Percentiles rank a stretch among this genome's conserved stretches.
These are phyloP conservation scores for Galerina marginata DNA, from an alignment of 768 basidiomycete genomes.

Conservation along the genomic window DNA sequence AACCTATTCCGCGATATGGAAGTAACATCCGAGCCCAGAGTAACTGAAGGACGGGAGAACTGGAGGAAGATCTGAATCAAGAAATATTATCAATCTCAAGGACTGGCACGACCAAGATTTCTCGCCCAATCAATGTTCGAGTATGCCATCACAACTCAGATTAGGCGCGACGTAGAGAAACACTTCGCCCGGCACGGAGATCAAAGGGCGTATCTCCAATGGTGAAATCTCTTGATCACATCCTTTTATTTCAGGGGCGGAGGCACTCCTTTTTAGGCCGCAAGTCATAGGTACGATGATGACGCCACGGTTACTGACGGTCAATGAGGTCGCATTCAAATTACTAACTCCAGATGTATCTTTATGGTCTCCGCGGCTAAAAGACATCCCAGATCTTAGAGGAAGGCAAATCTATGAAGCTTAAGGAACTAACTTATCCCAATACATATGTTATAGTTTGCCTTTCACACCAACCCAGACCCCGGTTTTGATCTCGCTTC, in stretches of 20 bases:
- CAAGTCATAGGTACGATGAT: conserved; percentile 1
- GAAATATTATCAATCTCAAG: not conserved
- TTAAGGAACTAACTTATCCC: not conserved
- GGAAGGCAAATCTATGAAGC: not conserved
- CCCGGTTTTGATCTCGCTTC: conserved; percentile 60
- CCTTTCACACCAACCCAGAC: conserved; percentile 62
- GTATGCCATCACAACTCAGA: not conserved
- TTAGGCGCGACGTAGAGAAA: not conserved
- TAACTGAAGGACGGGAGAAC: not conserved
- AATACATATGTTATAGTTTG: conserved; percentile 27
- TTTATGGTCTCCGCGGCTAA: not conserved
- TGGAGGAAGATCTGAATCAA: not conserved
- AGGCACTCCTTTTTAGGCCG: not conserved
- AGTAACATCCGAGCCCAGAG: conserved; percentile 12
- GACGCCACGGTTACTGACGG: conserved; percentile 13
- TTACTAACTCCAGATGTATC: not conserved
- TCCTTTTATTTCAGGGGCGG: not conserved
- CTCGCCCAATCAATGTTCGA: not conserved
- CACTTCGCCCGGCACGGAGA: conserved; percentile 6
- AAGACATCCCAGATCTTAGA: not conserved
- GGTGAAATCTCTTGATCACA: conserved; percentile 1
- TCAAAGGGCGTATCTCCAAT: conserved; percentile 11
- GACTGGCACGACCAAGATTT: not conserved
- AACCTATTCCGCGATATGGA: conserved; percentile 1
- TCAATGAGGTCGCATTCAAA: not conserved